Percentiles rank a stretch among this genome's conserved stretches.
These are phyloP conservation scores for Arthrinium puccinioides DNA, from an alignment of 2,329 filamentous ascomycete species.

Conservation along the genomic window DNA sequence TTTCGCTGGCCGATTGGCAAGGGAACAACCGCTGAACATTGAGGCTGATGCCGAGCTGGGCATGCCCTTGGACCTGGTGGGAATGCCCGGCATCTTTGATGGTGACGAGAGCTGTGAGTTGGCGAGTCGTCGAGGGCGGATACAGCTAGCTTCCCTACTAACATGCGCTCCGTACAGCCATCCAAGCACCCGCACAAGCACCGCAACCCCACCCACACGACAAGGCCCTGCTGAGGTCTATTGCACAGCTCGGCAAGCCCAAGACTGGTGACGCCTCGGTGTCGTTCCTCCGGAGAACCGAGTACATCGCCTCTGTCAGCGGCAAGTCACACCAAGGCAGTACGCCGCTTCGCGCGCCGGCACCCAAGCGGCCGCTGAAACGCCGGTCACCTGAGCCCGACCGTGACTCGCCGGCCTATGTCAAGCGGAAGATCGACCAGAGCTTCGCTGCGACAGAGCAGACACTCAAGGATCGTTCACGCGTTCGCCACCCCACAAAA, in stretches of 20 bases:
- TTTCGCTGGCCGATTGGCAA: slow-evolving; percentile 81
- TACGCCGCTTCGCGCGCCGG: slow-evolving; percentile 45
- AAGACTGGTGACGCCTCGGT: slow-evolving; percentile 70
- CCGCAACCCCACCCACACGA: slow-evolving; percentile 77
- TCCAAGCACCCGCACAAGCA: slow-evolving; percentile 67
- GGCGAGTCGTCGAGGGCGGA: slow-evolving; percentile 8
- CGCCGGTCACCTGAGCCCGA: slow-evolving; percentile 51
- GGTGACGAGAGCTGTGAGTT: slow-evolving; percentile 84
- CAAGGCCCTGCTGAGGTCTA: slow-evolving; percentile 72
- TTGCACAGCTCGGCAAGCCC: slow-evolving; percentile 79
- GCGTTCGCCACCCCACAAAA: slow-evolving; percentile 52
- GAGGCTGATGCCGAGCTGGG: slow-evolving; percentile 96
- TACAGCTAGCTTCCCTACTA: slow-evolving; percentile 1
- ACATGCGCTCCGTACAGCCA: slow-evolving; percentile 46
- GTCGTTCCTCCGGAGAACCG: slow-evolving; percentile 90
- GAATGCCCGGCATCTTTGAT: slow-evolving; percentile 90
- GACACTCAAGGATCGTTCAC: slow-evolving; percentile 45
- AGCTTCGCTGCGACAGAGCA: slow-evolving; percentile 48
- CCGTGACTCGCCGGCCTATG: slow-evolving; percentile 56
- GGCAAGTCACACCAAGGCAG: slow-evolving; percentile 40
- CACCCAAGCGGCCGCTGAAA: slow-evolving; percentile 33
- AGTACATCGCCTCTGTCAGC: slow-evolving; percentile 72
- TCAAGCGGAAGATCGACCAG: slow-evolving; percentile 60
- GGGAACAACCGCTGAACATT: slow-evolving; percentile 91
- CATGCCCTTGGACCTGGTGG: slow-evolving; percentile 93